Evolutionary conservation across 108 stramenopile species (phyloP), one percentile per base, ranked within the genome.

Genomic region (Nitzschia inconspicua): DNA sequence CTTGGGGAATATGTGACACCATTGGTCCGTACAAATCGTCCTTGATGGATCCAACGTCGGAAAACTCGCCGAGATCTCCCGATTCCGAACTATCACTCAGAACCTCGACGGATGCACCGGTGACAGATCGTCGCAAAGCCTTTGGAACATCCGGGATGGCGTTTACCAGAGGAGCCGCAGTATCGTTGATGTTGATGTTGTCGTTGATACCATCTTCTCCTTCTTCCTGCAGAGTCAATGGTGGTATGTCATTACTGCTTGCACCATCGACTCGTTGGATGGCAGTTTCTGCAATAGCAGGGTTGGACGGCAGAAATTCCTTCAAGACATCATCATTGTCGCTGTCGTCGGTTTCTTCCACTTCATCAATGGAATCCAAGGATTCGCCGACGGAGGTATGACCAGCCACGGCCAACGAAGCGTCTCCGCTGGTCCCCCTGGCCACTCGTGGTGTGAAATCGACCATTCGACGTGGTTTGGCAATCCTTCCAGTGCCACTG

Each of bases 351-450:
- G 47, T 19, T 26, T 83, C 57, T 70, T 87, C 52, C 50, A 56
- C 54, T 75, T 66, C 87, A 80, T 85, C 43, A 42, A 73, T 49
- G 69, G 87, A 70, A 83, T 70, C 83, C 77, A 88, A 49, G 76
- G 78, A 59, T 77, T 78, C 68, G 78, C 66, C 66, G 13, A 67
- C 57, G n/a, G 66, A 67, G 18, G 57, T 50, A 23, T 58, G 57
- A 11, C 66, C 66, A 7, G 47, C 44, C 20, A 47, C 66, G 4
- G 47, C 37, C 63, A 51, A 7, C 27, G 63, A 64, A 11, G 49
- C 34, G 22, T 67, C 57, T 4, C 29, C 25, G 3, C 46, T 11
- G 0, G 50, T n/a, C 14, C 43, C 65, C n/a, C 57, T 39, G 7
- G 44, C 19, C 22, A 14, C 18, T 2, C 39, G 44, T 13, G 65